A percentile compares a stretch with the other conserved stretches of the same genome.
Evolutionary conservation across 371 early-diverging fungal genomes (phyloP).

Genomic region (Umbelopsis sp.): DNA sequence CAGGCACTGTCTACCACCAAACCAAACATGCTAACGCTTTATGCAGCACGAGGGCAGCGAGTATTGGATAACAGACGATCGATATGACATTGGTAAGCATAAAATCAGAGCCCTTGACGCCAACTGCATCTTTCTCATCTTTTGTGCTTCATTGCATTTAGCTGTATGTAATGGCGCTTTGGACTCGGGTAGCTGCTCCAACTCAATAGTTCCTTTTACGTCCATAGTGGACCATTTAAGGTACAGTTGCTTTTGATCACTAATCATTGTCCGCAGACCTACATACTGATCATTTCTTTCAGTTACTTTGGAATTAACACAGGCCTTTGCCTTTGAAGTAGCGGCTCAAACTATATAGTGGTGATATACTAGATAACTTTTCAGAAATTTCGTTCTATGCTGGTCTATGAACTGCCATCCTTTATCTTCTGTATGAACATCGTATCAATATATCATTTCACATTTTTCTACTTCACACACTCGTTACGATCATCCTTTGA

Average conservation of each 20-base stretch:
- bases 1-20: too few species aligned
- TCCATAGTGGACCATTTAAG: constrained; percentile 21
- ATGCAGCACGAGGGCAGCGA: constrained; percentile 28
- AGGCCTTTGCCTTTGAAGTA: constrained; percentile 14
- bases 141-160: not conserved
- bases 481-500: too few species aligned
- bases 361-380: too few species aligned
- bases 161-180: constrained; percentile 24
- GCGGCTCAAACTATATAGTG: too few species aligned
- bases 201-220: constrained; percentile 30
- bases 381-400: too few species aligned
- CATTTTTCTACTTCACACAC: too few species aligned
- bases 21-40: not conserved
- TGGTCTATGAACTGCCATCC: too few species aligned
- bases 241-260: constrained; percentile 6
- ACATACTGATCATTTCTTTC: not conserved
- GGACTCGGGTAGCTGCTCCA: constrained; percentile 24
- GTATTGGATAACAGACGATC: constrained; percentile 23
- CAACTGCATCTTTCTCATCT: too few species aligned
- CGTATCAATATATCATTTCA: too few species aligned
- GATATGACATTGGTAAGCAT: constrained; percentile 23
- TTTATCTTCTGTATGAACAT: too few species aligned
- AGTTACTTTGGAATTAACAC: constrained; percentile 25
- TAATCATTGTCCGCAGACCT: not conserved
- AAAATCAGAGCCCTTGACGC: too few species aligned